phyloP scores from a whole-genome alignment of 2,329 filamentous ascomycete genomes.

The Bipolaris zeicola region DNA sequence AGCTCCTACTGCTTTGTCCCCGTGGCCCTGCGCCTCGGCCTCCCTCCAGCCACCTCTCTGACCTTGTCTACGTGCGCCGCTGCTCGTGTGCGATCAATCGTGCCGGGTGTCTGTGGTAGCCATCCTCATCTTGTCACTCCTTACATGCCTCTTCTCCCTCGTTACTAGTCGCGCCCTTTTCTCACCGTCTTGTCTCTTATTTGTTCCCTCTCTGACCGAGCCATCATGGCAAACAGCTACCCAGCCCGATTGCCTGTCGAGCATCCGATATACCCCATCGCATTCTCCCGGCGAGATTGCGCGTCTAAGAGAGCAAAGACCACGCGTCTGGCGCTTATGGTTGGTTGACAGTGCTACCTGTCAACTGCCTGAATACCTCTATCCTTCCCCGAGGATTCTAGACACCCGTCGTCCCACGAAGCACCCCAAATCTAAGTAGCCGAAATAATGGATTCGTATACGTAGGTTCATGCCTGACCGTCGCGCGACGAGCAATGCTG shows the following conservation, averaged over 20 bases:
- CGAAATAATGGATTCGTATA: constrained; percentile 46
- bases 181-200: constrained; percentile 38
- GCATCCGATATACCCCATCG: constrained; percentile 28
- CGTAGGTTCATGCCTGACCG: constrained; percentile 30
- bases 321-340: constrained; percentile 25
- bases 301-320: constrained; percentile 21
- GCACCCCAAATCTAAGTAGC: neutral
- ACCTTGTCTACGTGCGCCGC: constrained; percentile 42
- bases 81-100: constrained; percentile 41
- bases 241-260: constrained; percentile 36
- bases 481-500: constrained; percentile 13
- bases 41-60: constrained; percentile 35
- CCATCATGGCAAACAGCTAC: constrained; percentile 52
- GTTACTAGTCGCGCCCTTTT: constrained; percentile 35
- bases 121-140: constrained; percentile 35
- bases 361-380: constrained; percentile 17
- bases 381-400: constrained; percentile 6
- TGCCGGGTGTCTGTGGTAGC: constrained; percentile 28
- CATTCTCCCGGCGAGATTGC: constrained; percentile 34
- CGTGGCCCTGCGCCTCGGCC: constrained; percentile 39
- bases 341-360: constrained; percentile 20
- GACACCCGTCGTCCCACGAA: neutral
- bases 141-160: constrained; percentile 23
- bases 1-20: constrained; percentile 42
- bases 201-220: constrained; percentile 50